A percentile compares a stretch with the other conserved stretches of the same genome.
Evolutionary conservation across 2,329 filamentous ascomycete genomes (phyloP).

Genomic region (Colletotrichum camelliae): DNA sequence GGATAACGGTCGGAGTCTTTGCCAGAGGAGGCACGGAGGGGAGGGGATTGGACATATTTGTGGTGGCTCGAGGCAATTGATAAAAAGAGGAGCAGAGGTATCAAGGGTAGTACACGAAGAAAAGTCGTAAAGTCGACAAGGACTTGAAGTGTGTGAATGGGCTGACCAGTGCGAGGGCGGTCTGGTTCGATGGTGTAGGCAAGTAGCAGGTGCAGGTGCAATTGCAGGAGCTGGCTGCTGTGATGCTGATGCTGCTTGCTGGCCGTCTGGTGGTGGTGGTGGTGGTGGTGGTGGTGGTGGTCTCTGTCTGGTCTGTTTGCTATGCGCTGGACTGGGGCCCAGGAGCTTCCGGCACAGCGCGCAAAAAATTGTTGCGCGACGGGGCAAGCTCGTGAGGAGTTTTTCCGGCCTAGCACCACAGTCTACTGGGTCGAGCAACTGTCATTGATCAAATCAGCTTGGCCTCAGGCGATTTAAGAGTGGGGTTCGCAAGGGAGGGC

Average conservation of each 20-base stretch:
- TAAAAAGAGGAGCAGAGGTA: conserved; percentile 26
- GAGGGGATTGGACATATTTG: conserved; percentile 49
- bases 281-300: not conserved
- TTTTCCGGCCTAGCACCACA: conserved; percentile 14
- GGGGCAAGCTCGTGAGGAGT: conserved; percentile 19
- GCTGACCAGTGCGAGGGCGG: conserved; percentile 4
- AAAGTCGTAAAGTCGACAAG: not conserved
- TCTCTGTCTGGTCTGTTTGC: not conserved
- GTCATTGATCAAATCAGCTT: conserved; percentile 16
- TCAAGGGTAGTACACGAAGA: not conserved
- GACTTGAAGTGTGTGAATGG: conserved; percentile 8
- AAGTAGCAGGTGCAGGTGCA: conserved; percentile 31
- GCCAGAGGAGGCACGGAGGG: conserved; percentile 52
- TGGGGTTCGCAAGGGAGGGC: conserved; percentile 14
- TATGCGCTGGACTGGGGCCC: conserved; percentile 7
- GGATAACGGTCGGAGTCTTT: conserved; percentile 47
- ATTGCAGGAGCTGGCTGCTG: conserved; percentile 5
- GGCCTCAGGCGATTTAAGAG: conserved; percentile 17
- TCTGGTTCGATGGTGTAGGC: conserved; percentile 33
- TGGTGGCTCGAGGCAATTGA: conserved; percentile 24
- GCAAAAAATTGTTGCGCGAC: conserved; percentile 25
- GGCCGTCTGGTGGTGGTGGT: not conserved
- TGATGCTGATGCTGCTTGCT: conserved; percentile 1
- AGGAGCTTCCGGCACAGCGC: conserved; percentile 6
- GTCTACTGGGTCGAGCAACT: not conserved